A percentile compares a stretch with the other conserved stretches of the same genome.
Conservation (phyloP, 2,329 filamentous ascomycete genomes). For the Exophiala bonariae region DNA sequence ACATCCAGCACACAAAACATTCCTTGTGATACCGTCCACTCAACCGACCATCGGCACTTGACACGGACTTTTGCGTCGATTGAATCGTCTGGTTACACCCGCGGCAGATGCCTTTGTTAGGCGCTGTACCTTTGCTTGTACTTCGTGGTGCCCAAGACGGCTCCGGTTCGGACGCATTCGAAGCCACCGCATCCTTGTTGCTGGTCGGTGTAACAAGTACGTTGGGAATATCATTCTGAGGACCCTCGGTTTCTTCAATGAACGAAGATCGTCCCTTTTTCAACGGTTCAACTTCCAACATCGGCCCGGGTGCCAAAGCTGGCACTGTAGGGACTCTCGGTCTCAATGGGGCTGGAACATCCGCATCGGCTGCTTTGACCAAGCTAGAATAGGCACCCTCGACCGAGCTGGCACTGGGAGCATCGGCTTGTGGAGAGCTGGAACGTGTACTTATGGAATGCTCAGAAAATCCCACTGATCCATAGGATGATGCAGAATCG, state of each 20-base stretch:
- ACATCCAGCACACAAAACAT: slow-evolving; percentile 90
- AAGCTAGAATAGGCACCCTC: slow-evolving; percentile 35
- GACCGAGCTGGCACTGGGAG: slow-evolving; percentile 5
- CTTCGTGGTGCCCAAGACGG: not conserved
- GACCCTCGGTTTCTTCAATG: not conserved
- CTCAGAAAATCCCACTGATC: slow-evolving; percentile 39
- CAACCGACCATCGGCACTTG: slow-evolving; percentile 86
- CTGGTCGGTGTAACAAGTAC: not conserved
- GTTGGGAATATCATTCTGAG: not conserved
- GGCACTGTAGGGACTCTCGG: slow-evolving; percentile 25
- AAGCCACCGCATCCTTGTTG: not conserved
- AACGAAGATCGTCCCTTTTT: not conserved
- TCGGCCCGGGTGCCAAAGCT: slow-evolving; percentile 50
- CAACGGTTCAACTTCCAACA: not conserved
- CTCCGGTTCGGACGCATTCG: not conserved
- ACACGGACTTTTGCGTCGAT: slow-evolving; percentile 76
- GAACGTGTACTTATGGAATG: slow-evolving; percentile 52
- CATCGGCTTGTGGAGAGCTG: slow-evolving; percentile 55
- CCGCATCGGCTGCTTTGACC: slow-evolving; percentile 38
- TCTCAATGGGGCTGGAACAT: slow-evolving; percentile 20
- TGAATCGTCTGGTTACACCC: slow-evolving; percentile 76
- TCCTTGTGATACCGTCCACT: slow-evolving; percentile 93
- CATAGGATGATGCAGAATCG: slow-evolving; percentile 42
- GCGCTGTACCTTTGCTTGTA: slow-evolving; percentile 8
- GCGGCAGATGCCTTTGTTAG: slow-evolving; percentile 71